Evolutionary conservation across 176 grass and related monocot genomes (phyloP), one percentile per base, ranked within the genome.

Genomic region (Bothriochloa decipiens): DNA sequence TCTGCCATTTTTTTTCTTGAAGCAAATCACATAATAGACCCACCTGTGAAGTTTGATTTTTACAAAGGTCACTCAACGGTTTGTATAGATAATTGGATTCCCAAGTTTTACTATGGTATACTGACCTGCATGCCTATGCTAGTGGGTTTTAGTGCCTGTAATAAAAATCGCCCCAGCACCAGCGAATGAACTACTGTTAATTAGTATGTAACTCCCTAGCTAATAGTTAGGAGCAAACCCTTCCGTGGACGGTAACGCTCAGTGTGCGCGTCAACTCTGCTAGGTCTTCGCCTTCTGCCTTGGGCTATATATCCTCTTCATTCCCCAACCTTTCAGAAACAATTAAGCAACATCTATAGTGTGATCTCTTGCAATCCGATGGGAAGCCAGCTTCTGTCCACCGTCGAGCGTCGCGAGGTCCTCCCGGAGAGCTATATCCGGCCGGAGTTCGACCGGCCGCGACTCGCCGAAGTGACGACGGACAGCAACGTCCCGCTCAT

Each of bases 331-430:
- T 17, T 39, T 27, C 58, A 22, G 32, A 29, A 62, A 23, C 8
- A 58, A 55, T 74, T 12, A 62, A 33, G 20, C 42, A 47, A 3
- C 49, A 47, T 65, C 29, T 32, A 36, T 36, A 36, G 32, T 81
- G 29, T 81, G 29, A 40, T 52, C 43, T 28, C 43, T 37, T 23
- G 32, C 65, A 60, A 16, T 45, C 70, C 47, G 22, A 93, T 97
- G 95, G 89, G 87, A 57, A 62, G 58, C 63, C 84, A 83, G 67
- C 91, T 97, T 52, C 82, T 97, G 7, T 97, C 95, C 32, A 97
- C 83, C 35, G 81, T 72, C 23, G 64, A 39, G 2, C 87, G 76
- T 65, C 74, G 50, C 11, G 68, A 82, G 0, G 82, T 55, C 27
- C 35, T 95, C 0, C 95, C 95, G 0, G 76, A 87, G 82, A 87